phyloP scores from a whole-genome alignment of 108 stramenopile species.

The Cyclotella atomus region DNA sequence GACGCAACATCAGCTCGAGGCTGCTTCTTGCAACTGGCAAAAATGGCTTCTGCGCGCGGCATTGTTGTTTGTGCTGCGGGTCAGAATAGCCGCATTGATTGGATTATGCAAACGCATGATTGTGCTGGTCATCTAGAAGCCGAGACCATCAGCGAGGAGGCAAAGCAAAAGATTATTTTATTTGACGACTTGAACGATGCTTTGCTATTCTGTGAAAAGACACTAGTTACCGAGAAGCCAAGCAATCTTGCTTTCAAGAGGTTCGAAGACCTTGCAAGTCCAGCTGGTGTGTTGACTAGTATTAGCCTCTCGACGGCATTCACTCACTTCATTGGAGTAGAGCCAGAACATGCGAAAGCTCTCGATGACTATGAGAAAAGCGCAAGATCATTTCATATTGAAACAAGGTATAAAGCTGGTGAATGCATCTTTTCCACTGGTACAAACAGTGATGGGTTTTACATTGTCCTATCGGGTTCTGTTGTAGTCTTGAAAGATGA shows the following conservation, averaged over 20 bases:
- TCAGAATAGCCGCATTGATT: constrained; percentile 71
- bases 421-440: constrained; percentile 60
- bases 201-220: constrained; percentile 77
- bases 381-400: constrained; percentile 61
- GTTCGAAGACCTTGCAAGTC: constrained; percentile 24
- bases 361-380: constrained; percentile 55
- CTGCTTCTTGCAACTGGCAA: constrained; percentile 85
- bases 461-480: constrained; percentile 71
- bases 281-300: constrained; percentile 8
- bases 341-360: constrained; percentile 48
- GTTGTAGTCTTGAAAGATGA: constrained; percentile 65
- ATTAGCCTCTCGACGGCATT: constrained; percentile 51
- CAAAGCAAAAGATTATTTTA: constrained; percentile 41
- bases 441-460: constrained; percentile 72
- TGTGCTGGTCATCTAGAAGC: constrained; percentile 57
- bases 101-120: constrained; percentile 84
- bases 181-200: constrained; percentile 55
- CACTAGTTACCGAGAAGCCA: constrained; percentile 51
- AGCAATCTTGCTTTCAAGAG: constrained; percentile 25
- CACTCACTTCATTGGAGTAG: constrained; percentile 54
- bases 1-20: constrained; percentile 85
- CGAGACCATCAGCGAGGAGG: constrained; percentile 50
- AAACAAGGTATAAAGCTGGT: constrained; percentile 53
- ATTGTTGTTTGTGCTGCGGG: constrained; percentile 81
- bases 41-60: constrained; percentile 62